A percentile compares a stretch with the other conserved stretches of the same genome.
phyloP scores from a whole-genome alignment of 805 yeast genomes.

The Ascoidea asiatica region DNA sequence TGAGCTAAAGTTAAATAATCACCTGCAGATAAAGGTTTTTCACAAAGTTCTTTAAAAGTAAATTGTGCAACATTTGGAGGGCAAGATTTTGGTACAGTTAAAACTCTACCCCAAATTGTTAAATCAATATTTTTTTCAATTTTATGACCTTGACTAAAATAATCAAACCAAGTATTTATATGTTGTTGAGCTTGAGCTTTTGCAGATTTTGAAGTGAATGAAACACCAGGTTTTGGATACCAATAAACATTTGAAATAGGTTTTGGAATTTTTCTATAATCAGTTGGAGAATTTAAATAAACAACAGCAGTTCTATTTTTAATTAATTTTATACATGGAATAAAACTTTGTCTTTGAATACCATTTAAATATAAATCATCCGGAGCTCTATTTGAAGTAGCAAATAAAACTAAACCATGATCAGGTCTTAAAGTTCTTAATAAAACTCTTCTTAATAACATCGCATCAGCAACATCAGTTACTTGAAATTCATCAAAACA shows the following conservation, averaged over 20 bases:
- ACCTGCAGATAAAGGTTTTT: conserved; percentile 81
- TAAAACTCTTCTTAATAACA: conserved; percentile 72
- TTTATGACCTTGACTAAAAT: conserved; percentile 52
- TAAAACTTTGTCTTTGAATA: conserved; percentile 78
- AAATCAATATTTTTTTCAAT: conserved; percentile 22
- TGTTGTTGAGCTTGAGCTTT: conserved; percentile 43
- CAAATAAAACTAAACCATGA: conserved; percentile 78
- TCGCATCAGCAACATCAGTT: conserved; percentile 97
- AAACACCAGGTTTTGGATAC: conserved; percentile 52
- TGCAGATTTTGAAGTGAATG: conserved; percentile 37
- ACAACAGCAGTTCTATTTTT: conserved; percentile 65
- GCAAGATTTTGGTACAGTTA: conserved; percentile 62
- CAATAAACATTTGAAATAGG: conserved; percentile 74
- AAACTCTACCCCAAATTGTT: conserved; percentile 77
- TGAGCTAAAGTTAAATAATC: conserved; percentile 80
- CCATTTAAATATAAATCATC: conserved; percentile 90
- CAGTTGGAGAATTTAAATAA: conserved; percentile 80
- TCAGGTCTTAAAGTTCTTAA: conserved; percentile 53
- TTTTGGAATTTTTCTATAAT: conserved; percentile 78
- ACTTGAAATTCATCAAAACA: conserved; percentile 98
- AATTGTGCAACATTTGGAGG: conserved; percentile 82
- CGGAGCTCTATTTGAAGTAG: conserved; percentile 92
- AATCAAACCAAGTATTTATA: conserved; percentile 63
- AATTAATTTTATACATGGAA: conserved; percentile 81
- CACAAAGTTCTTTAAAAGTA: conserved; percentile 78